Conservation (phyloP, 192 early-diverging fungal species). For the Rhizophagus prolifer region DNA sequence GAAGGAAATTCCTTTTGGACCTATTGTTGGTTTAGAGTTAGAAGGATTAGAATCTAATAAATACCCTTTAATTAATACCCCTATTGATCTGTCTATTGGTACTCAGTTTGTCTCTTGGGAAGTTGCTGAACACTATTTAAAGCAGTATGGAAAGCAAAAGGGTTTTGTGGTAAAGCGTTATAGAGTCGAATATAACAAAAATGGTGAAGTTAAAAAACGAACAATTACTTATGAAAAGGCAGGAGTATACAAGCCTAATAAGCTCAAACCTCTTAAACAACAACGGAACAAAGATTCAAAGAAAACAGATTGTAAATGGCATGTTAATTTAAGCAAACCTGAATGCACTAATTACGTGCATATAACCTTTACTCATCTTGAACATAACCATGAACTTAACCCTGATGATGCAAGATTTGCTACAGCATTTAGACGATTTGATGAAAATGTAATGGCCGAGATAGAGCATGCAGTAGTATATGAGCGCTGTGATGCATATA, state of each 20-base stretch:
- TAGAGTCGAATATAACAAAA: background rate
- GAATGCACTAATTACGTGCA: background rate
- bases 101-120: background rate
- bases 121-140: too few species aligned
- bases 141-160: too few species aligned
- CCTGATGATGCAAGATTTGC: background rate
- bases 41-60: background rate
- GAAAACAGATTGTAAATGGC: background rate
- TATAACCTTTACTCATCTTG: background rate
- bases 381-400: background rate
- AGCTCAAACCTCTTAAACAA: background rate
- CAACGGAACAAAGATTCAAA: slow-evolving; percentile 5
- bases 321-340: background rate
- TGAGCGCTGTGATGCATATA: background rate
- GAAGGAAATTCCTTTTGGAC: background rate
- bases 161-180: too few species aligned
- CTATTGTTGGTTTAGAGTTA: background rate
- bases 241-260: background rate
- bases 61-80: background rate
- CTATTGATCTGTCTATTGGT: background rate
- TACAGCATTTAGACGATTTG: background rate
- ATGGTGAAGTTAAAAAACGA: background rate
- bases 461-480: background rate
- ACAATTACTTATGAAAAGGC: background rate
- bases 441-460: background rate